These are phyloP conservation scores for Rubroboletus pulcherrimus DNA, from an alignment of 768 basidiomycete species.

Conservation along the genomic window DNA sequence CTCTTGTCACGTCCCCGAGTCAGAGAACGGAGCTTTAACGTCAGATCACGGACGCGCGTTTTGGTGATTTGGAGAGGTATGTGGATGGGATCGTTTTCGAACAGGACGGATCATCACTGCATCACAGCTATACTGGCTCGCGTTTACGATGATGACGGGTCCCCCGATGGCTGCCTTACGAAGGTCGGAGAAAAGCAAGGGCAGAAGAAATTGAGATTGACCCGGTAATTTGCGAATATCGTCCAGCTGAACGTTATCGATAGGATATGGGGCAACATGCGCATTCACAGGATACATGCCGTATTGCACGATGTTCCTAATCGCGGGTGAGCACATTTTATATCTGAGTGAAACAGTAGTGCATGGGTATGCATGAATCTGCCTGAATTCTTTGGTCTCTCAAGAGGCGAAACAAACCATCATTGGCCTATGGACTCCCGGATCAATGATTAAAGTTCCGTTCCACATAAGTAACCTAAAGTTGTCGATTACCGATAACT, in stretches of 20 bases:
- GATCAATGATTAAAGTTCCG: neutral
- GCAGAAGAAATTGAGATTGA: slow-evolving; percentile 26
- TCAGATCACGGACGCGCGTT: neutral
- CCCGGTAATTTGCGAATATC: slow-evolving; percentile 17
- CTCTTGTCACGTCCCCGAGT: too few species aligned
- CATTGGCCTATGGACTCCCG: neutral
- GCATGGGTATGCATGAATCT: neutral
- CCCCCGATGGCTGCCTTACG: slow-evolving; percentile 15
- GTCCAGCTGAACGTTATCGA: neutral
- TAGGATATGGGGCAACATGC: too few species aligned
- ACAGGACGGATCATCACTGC: slow-evolving; percentile 29
- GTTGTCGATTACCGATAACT: neutral
- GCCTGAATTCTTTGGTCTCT: too few species aligned
- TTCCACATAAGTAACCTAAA: neutral
- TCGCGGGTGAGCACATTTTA: neutral
- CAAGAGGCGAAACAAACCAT: neutral
- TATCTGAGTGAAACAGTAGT: neutral
- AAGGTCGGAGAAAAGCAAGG: slow-evolving; percentile 13
- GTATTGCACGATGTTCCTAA: neutral
- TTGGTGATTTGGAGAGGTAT: slow-evolving; percentile 1
- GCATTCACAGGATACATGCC: too few species aligned
- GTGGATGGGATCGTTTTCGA: neutral
- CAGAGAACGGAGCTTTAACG: neutral
- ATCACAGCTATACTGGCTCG: slow-evolving; percentile 22
- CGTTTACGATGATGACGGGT: too few species aligned